Percentiles rank a stretch among this genome's conserved stretches.
phyloP scores from a whole-genome alignment of 306 rosid species.

The Medicago arabica region DNA sequence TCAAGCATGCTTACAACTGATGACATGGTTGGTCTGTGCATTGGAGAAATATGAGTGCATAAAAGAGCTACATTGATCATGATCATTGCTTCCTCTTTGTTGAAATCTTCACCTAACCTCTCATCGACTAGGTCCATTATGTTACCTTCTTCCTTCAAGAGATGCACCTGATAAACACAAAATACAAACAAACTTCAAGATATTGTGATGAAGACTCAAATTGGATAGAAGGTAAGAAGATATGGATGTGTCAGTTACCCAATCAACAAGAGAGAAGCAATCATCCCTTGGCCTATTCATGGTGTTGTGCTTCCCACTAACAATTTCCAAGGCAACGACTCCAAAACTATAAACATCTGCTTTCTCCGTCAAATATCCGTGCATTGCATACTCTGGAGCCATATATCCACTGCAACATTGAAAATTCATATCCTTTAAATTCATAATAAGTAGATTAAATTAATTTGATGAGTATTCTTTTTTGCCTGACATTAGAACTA shows the following conservation, averaged over 20 bases:
- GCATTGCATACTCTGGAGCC: slow-evolving; percentile 74
- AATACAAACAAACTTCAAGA: neutral
- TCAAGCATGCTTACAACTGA: slow-evolving; percentile 53
- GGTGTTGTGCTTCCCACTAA: slow-evolving; percentile 67
- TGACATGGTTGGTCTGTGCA: slow-evolving; percentile 50
- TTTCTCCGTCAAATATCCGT: slow-evolving; percentile 74
- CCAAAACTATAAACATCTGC: slow-evolving; percentile 90
- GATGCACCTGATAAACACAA: slow-evolving; percentile 24
- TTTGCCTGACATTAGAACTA: too few relatives aligned
- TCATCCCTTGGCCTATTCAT: slow-evolving; percentile 52
- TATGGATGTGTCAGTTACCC: slow-evolving; percentile 43
- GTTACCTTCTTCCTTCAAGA: slow-evolving; percentile 47
- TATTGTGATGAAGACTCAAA: slow-evolving; percentile 2
- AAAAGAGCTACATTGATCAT: slow-evolving; percentile 54
- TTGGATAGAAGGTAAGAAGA: neutral
- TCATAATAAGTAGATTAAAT: neutral
- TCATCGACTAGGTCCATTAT: slow-evolving; percentile 54
- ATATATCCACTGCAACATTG: slow-evolving; percentile 55
- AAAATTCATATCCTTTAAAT: neutral
- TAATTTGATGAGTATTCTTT: neutral
- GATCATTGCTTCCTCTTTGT: slow-evolving; percentile 35
- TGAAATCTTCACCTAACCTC: slow-evolving; percentile 39
- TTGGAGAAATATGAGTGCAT: slow-evolving; percentile 46
- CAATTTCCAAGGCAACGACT: slow-evolving; percentile 70
- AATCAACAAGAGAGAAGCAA: slow-evolving; percentile 60